Evolutionary conservation across 768 basidiomycete genomes (phyloP).

Genomic region (Leccinum uliginosum): DNA sequence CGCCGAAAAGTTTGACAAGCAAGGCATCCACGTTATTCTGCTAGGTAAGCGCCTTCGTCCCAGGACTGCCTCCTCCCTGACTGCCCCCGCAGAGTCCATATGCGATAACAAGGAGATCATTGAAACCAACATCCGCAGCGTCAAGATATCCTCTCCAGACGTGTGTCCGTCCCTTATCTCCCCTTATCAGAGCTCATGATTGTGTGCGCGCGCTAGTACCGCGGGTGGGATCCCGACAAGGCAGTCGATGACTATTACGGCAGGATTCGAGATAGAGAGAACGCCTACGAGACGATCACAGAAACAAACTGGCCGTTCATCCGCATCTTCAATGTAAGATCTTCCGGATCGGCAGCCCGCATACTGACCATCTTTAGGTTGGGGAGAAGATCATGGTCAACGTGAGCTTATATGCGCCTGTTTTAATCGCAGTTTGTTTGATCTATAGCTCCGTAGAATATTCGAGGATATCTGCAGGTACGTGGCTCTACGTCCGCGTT

Average conservation of each 20-base stretch:
- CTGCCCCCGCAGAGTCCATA: constrained; percentile 59
- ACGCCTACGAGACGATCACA: constrained; percentile 85
- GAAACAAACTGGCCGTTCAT: constrained; percentile 92
- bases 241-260: constrained; percentile 89
- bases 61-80: constrained; percentile 2
- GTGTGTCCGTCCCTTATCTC: constrained; percentile 42
- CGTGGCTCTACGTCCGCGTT: constrained; percentile 6
- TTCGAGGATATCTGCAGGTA: constrained; percentile 86
- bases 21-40: constrained; percentile 89
- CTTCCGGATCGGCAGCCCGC: background rate
- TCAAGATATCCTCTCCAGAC: constrained; percentile 98
- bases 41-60: constrained; percentile 53
- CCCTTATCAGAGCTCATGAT: background rate
- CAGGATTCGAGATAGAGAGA: constrained; percentile 85
- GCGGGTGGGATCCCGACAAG: constrained; percentile 86
- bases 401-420: constrained; percentile 38
- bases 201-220: constrained; percentile 55
- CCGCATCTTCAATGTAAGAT: constrained; percentile 81
- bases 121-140: constrained; percentile 88
- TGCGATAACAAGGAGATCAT: constrained; percentile 94
- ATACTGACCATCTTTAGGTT: constrained; percentile 45
- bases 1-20: constrained; percentile 80
- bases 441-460: constrained; percentile 45
- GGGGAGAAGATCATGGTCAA: constrained; percentile 97
- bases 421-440: background rate